Evolutionary conservation across 257 asterid species (phyloP).

Genomic region (Solanum appendiculatum): DNA sequence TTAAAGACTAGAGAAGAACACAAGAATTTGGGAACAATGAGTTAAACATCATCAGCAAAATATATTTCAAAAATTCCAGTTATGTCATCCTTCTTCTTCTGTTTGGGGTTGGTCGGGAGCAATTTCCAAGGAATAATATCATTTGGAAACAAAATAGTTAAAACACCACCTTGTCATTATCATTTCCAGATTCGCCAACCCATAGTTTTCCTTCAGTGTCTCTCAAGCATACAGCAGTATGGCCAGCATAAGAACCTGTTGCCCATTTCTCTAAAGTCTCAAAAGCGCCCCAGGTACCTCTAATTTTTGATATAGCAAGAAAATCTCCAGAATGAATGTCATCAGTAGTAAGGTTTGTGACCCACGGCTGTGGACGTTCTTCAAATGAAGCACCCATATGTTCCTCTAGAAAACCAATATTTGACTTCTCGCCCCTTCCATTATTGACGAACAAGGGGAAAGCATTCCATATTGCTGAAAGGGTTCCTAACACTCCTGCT

Average conservation of each 20-base stretch:
- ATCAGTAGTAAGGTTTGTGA: slow-evolving; percentile 44
- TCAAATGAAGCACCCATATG: slow-evolving; percentile 81
- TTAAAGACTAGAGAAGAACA: not conserved
- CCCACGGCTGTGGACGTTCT: slow-evolving; percentile 82
- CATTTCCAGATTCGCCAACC: slow-evolving; percentile 93
- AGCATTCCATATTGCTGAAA: slow-evolving; percentile 77
- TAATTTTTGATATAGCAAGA: slow-evolving; percentile 66
- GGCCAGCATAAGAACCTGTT: slow-evolving; percentile 85
- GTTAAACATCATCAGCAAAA: not conserved
- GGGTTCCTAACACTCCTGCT: slow-evolving; percentile 76
- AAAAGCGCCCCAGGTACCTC: slow-evolving; percentile 90
- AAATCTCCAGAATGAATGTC: slow-evolving; percentile 85
- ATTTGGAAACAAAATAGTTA: not conserved
- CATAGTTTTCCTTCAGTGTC: slow-evolving; percentile 72
- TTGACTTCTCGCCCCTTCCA: slow-evolving; percentile 75
- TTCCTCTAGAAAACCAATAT: slow-evolving; percentile 62
- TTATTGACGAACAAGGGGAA: slow-evolving; percentile 70
- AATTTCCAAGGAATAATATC: not conserved
- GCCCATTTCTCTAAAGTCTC: slow-evolving; percentile 94
- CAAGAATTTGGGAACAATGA: not conserved
- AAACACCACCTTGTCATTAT: slow-evolving; percentile 54
- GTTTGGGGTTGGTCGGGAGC: not conserved
- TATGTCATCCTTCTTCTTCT: not conserved
- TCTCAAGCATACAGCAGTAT: slow-evolving; percentile 73
- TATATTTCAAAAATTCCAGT: not conserved